Base-by-base conservation (phyloP, 2,329 filamentous ascomycete genomes). In the Phyllosticta citrichinensis region DNA sequence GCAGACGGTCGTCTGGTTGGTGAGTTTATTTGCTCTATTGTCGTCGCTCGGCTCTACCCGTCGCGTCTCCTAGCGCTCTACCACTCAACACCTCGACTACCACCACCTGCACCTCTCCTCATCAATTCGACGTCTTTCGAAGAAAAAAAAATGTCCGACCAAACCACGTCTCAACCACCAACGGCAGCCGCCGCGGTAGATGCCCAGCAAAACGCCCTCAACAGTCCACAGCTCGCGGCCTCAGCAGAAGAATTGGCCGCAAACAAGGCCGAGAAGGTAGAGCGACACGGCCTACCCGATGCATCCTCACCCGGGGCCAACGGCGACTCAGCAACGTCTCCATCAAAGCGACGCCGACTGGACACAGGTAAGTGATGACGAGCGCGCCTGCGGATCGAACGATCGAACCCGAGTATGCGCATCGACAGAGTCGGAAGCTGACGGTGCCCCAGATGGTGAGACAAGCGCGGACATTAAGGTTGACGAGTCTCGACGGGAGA, bases 231-330 rank as follows among this genome's bases (percentile, higher is more conserved):
- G n/a, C 54, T 20, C 30, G 30, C 62, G 73, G 33, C 67, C 68
- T 35, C 40, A 47, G 17, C 40, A 47, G 68, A 70, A 50, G 72
- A 76, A 60, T 75, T 73, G 8, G 68, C 72, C 8, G 69, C 68
- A 12, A 74, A 74, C n/a, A 72, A 70, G 61, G 73, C 74, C 20
- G 74, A 76, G 60, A 76, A 76, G 63, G 64, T 73, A 54, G 71
- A 74, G 63, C 65, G 73, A 30, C 68, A 72, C 65, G 68, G 67
- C 53, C 54, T 63, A 53, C 55, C 52, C 30, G 64, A 62, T 47
- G 63, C 65, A 60, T 25, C 59, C 27, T 57, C 60, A 59, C 60
- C 66, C 58, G 65, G 65, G 58, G 60, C 66, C 57, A 65, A 66
- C 60, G 66, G 65, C 63, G 68, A 70, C n/a, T 65, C 69, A 56